Percentiles rank a stretch among this genome's conserved stretches.
These are phyloP conservation scores for Colletotrichum tamarilloi DNA, from an alignment of 2,329 filamentous ascomycete genomes.

Conservation along the genomic window DNA sequence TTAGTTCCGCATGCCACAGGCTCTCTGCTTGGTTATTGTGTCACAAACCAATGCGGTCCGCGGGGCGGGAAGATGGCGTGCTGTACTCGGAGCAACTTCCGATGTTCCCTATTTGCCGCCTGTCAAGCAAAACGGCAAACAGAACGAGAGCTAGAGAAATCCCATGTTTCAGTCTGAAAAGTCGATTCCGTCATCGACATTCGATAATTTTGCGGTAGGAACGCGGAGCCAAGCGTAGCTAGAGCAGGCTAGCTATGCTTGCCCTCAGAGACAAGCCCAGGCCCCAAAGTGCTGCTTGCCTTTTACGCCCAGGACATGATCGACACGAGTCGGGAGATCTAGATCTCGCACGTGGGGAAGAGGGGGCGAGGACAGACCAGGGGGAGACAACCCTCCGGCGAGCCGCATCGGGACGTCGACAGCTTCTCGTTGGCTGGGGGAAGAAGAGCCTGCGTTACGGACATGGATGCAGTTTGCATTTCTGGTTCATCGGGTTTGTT, in stretches of 20 bases:
- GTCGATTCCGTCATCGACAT: constrained; percentile 34
- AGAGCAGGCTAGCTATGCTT: neutral
- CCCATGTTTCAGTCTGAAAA: constrained; percentile 34
- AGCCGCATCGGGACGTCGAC: constrained; percentile 19
- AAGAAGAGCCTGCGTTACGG: neutral
- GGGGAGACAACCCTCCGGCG: constrained; percentile 18
- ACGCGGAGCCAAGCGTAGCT: neutral
- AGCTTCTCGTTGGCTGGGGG: neutral
- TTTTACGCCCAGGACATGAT: constrained; percentile 8
- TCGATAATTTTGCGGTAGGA: neutral
- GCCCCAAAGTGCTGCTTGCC: neutral
- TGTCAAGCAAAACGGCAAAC: neutral
- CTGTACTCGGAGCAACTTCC: constrained; percentile 13
- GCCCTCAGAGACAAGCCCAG: neutral
- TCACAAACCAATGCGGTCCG: neutral
- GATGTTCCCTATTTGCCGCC: neutral
- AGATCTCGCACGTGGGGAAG: constrained; percentile 26
- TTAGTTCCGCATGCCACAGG: constrained; percentile 27
- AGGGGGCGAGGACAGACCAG: neutral
- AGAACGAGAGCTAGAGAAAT: constrained; percentile 20
- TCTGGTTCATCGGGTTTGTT: neutral
- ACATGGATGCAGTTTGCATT: neutral
- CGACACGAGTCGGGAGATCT: constrained; percentile 30
- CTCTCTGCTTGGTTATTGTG: neutral
- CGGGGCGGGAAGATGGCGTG: constrained; percentile 11